Base-by-base conservation (phyloP, 2,329 filamentous ascomycete genomes). In the Apiospora koreana region DNA sequence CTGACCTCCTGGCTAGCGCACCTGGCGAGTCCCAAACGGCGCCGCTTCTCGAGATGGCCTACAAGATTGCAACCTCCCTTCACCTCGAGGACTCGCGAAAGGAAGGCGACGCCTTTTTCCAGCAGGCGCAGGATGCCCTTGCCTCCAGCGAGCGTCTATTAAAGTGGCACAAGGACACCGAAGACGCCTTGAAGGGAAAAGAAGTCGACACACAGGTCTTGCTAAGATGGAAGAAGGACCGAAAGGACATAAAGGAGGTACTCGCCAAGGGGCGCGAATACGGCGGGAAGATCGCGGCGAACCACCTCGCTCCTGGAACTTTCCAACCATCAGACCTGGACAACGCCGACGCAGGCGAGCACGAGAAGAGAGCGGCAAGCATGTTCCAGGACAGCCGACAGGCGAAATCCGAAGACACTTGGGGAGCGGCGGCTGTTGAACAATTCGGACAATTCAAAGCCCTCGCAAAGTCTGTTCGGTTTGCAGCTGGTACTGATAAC, bases 181-280 rank as follows among this genome's bases (percentile, higher is more conserved):
- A 80, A 16, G 72, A 74, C 65, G 74, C 73, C 42, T 73, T 77
- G 16, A 71, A 75, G 68, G 69, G 70, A 9, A 71, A 75, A 7
- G 74, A 76, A 35, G 45, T 79, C 31, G 72, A 74, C 3, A 25
- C 45, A 10, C 62, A 67, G 23, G 42, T 65, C 16, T n/a, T 62
- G 54, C 8, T 31, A 16, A 73, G 66, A 38, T 82, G 80, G 81
- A 75, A 78, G 69, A 72, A 79, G 66, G 81, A 83, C 69, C 77
- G 77, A 46, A 69, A 76, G 42, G 76, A 79, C 12, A 75, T 80
- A 45, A 76, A 76, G 64, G 76, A 78, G 18, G 62, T 82, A 43
- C 72, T 83, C 21, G 69, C 70, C 8, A 77, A 73, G 43, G 79
- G 80, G n/a, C 76, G 73, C 35, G 71, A 77, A 69, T 74, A 80